Conservation (phyloP, 1,284 basidiomycete genomes). For the Ustilago xerochloae region DNA sequence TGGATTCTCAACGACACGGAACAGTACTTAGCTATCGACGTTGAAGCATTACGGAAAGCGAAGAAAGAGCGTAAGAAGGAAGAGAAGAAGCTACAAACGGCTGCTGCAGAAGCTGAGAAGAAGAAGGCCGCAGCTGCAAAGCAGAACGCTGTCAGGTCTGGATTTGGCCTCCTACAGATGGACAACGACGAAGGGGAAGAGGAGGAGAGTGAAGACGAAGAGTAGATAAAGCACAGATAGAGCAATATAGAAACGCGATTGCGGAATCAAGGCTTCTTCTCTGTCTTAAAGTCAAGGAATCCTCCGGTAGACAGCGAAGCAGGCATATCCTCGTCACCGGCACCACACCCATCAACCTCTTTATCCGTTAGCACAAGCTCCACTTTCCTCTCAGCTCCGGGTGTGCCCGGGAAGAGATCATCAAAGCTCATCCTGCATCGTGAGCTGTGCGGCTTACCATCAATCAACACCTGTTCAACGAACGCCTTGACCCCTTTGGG, state of each 20-base stretch:
- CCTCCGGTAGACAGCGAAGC: conserved; percentile 42
- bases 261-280: not conserved
- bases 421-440: conserved; percentile 47
- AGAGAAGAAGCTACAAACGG: conserved; percentile 33
- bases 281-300: conserved; percentile 18
- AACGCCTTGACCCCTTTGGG: conserved; percentile 38
- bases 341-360: conserved; percentile 38
- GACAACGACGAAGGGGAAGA: conserved; percentile 24
- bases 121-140: conserved; percentile 14
- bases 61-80: conserved; percentile 46
- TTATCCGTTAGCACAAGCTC: conserved; percentile 36
- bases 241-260: not conserved
- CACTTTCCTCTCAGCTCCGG: conserved; percentile 25
- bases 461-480: conserved; percentile 34
- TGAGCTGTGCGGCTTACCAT: conserved; percentile 39
- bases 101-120: conserved; percentile 20
- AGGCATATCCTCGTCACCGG: conserved; percentile 12
- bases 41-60: conserved; percentile 44
- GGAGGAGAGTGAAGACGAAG: conserved; percentile 24
- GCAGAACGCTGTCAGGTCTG: conserved; percentile 22
- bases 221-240: not conserved
- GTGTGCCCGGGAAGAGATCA: conserved; percentile 43
- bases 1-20: conserved; percentile 42
- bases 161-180: conserved; percentile 30
- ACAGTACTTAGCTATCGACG: conserved; percentile 42